Base-by-base conservation (phyloP, 75 land plant species). In the Pinus tabuliformis region DNA sequence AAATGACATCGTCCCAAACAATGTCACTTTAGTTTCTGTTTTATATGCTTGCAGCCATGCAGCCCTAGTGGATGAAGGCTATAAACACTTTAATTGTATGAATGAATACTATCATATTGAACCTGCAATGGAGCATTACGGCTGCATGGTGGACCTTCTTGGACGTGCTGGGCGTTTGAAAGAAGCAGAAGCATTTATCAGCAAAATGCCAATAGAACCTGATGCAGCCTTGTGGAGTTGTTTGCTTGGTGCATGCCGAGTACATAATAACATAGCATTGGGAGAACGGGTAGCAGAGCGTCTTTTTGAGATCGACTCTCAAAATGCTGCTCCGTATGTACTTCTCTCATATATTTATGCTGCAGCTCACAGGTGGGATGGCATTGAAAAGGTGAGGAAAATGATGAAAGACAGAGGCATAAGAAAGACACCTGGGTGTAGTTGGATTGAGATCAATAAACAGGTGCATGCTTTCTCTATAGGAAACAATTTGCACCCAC, bases 1-100 rank as follows among this genome's bases (percentile, higher is more conserved):
- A 63, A 72, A 62, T 3, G 82, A 83, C 39, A 72, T 73, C 1
- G 49, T 64, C 21, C 91, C 93, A 4, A 88, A 91, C 68, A 36
- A 58, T 13, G 58, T 86, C 64, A 88, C 93, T 61, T 88, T 86
- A 61, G 56, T 88, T 66, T 62, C 75, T 33, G 74, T 86, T 30
- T 80, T 91, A 13, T 78, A 37, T 62, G 88, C 86, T 57, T 91
- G 90, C 80, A 91, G 86, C 76, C 86, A 86, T 60, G 81, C 77
- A 63, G 82, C 82, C n/a, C 59, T 83, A 15, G 82, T 78, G 39
- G 84, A 86, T 73, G 9, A 65, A 61, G 92, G 92, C n/a, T 54
- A 75, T 14, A 66, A 82, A 3, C 72, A 78, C 37, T 90, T 88
- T 64, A 58, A 83, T 39, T 76, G 70, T n/a, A 87, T 90, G 89